Evolutionary conservation across 1,139 yeast genomes (phyloP), one percentile per base, ranked within the genome.

Genomic region (Yamadazyma oceani): DNA sequence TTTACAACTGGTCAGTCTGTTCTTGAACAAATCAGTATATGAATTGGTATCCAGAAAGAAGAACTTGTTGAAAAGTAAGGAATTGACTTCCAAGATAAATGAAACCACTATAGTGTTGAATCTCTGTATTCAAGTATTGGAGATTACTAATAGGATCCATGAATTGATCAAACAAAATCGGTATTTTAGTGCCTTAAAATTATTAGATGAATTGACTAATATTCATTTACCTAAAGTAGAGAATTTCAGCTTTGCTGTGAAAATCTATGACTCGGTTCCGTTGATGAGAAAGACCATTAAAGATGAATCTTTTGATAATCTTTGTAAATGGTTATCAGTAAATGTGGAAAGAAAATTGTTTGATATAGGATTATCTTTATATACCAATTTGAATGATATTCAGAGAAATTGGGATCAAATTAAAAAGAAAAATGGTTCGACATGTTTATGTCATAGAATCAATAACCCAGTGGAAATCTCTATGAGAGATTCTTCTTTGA

Each of bases 391-490:
- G 28, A 69, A 66, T 17, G 62, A 64, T 8, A 71, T 88, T 35
- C 80, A 83, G 37, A 65, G 66, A 6, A 64, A 69, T 29, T 87
- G 95, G 95, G 67, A 57, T 16, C 39, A 49, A 54, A 41, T 53
- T 45, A 41, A 69, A 54, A 65, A 47, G 58, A 73, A 41, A 40
- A 41, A 51, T 14, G 46, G 56, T 3, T 39, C 52, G 3, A 55
- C 75, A 14, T 71, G 85, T 40, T 60, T 69, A 10, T 71, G 76
- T 14, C 89, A 79, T 56, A 82, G 83, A 51, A 76, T 90, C 45
- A 89, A 89, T 55, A 85, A 96, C 0, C 88, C 96, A 0, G 87
- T 89, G 6, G 97, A 90, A 58, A 60, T 80, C 11, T 78, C 89
- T 4, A 69, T 85, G 57, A 68, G 95, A 49, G 82, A 79, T 41